Conservation (phyloP, 306 rosid species). For the Ammopiptanthus mongolicus region DNA sequence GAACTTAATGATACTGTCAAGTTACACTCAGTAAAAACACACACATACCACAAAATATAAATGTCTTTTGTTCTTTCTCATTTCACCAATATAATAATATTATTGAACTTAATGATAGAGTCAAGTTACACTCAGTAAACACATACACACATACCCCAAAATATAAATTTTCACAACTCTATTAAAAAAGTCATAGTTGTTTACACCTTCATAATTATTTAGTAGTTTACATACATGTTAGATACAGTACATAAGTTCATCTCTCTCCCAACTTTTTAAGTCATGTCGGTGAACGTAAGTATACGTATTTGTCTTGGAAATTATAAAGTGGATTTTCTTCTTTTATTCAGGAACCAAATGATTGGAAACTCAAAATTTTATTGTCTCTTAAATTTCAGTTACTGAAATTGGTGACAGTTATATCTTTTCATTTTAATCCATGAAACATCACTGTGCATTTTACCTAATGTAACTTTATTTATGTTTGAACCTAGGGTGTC, state of each 20-base stretch:
- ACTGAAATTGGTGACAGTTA: not conserved
- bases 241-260: not conserved
- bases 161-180: not conserved
- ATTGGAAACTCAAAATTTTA: not conserved
- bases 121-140: not conserved
- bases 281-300: not conserved
- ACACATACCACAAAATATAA: not conserved
- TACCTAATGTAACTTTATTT: not conserved
- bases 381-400: not conserved
- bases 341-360: not conserved
- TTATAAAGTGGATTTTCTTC: not conserved
- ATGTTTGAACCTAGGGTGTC: not conserved
- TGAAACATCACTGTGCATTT: not conserved
- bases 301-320: not conserved
- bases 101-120: not conserved
- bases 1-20: not conserved
- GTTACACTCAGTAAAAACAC: not conserved
- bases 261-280: not conserved
- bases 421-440: not conserved
- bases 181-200: not conserved
- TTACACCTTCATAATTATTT: not conserved
- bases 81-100: not conserved
- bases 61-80: not conserved
- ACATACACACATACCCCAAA: not conserved
- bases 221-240: not conserved